Percentiles rank a stretch among this genome's conserved stretches.
These are phyloP conservation scores for Kwoniella dendrophila DNA, from an alignment of 768 basidiomycete genomes.

Conservation along the genomic window DNA sequence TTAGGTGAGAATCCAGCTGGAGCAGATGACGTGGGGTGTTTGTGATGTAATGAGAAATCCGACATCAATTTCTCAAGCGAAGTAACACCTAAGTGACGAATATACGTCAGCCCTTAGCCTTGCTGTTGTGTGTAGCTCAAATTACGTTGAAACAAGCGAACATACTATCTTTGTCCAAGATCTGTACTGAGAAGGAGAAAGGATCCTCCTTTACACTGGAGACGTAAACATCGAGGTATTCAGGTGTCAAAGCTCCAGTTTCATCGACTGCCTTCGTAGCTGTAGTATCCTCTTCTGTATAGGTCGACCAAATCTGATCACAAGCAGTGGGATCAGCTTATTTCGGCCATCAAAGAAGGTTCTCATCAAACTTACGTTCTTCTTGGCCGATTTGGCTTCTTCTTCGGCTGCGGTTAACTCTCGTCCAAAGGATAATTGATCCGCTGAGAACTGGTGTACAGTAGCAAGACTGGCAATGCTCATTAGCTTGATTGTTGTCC, in stretches of 20 bases:
- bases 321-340: constrained; percentile 1
- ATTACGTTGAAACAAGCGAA: background rate
- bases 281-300: constrained; percentile 67
- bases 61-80: constrained; percentile 90
- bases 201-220: constrained; percentile 73
- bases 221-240: constrained; percentile 90
- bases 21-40: constrained; percentile 61
- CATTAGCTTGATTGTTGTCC: background rate
- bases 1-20: constrained; percentile 76
- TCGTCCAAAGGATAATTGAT: constrained; percentile 73
- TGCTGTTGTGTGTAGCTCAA: too few species aligned
- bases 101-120: background rate
- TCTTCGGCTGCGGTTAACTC: constrained; percentile 84
- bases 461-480: constrained; percentile 63
- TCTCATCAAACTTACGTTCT: constrained; percentile 65
- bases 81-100: constrained; percentile 69
- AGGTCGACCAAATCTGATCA: constrained; percentile 79
- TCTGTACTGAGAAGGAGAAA: constrained; percentile 87
- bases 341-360: background rate
- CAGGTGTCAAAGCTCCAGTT: constrained; percentile 64
- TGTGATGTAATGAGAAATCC: constrained; percentile 87
- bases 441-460: constrained; percentile 86
- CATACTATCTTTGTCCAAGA: constrained; percentile 85
- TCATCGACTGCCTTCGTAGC: constrained; percentile 59
- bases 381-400: constrained; percentile 76